Percentiles rank a stretch among this genome's conserved stretches.
These are phyloP conservation scores for Iodosphaeria phyllophila DNA, from an alignment of 2,329 filamentous ascomycete species.

Conservation along the genomic window DNA sequence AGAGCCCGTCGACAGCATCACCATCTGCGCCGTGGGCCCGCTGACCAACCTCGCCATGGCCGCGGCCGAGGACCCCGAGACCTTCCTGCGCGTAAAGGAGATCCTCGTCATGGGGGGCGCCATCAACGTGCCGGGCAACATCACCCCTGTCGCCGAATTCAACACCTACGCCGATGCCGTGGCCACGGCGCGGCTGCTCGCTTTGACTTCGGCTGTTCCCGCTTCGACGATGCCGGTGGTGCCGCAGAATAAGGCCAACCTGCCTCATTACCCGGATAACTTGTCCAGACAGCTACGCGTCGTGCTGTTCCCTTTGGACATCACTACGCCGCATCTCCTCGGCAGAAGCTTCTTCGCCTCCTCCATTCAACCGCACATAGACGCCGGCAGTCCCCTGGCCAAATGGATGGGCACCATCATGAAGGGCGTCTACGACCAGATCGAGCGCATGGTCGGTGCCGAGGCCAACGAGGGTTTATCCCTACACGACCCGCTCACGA, in stretches of 20 bases:
- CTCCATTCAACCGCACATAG: constrained; percentile 33
- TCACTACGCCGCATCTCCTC: constrained; percentile 54
- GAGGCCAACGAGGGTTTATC: constrained; percentile 36
- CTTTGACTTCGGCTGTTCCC: constrained; percentile 57
- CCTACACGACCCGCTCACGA: constrained; percentile 59
- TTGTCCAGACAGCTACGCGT: constrained; percentile 47
- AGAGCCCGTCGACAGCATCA: constrained; percentile 68
- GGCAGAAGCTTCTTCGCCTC: constrained; percentile 38
- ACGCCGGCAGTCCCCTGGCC: constrained; percentile 51
- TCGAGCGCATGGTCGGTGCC: constrained; percentile 41
- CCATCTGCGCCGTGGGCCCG: constrained; percentile 78
- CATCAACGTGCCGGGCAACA: constrained; percentile 63
- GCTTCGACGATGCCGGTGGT: constrained; percentile 63
- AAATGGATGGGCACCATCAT: constrained; percentile 58
- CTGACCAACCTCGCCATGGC: constrained; percentile 87
- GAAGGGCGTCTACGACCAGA: constrained; percentile 48
- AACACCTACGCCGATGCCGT: constrained; percentile 82
- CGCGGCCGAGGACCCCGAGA: constrained; percentile 71
- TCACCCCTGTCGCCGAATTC: constrained; percentile 77
- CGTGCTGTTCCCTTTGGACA: constrained; percentile 57
- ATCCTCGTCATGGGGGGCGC: constrained; percentile 92
- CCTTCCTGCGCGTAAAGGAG: constrained; percentile 77
- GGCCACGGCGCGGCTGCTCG: constrained; percentile 58
- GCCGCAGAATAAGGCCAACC: constrained; percentile 25
- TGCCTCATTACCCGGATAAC: constrained; percentile 43